Evolutionary conservation across 768 basidiomycete genomes (phyloP).

Genomic region (Mycena albidolilacea): DNA sequence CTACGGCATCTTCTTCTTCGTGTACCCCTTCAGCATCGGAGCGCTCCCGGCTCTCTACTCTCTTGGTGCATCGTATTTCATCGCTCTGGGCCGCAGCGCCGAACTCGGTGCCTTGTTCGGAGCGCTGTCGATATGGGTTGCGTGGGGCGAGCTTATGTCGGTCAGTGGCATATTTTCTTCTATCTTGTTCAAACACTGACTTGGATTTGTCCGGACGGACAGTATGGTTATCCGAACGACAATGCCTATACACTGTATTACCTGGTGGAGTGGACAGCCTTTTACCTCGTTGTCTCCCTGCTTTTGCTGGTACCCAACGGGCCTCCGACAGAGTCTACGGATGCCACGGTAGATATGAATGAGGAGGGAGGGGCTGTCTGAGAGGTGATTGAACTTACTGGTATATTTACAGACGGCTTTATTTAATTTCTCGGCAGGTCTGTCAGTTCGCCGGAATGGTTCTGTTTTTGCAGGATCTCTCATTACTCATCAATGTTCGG

Average conservation of each 20-base stretch:
- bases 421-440: too few species aligned
- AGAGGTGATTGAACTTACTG: too few species aligned
- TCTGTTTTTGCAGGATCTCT: too few species aligned
- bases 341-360: neutral
- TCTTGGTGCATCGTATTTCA: constrained; percentile 21
- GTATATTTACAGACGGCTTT: too few species aligned
- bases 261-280: constrained; percentile 3
- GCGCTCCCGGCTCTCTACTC: constrained; percentile 30
- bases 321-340: neutral
- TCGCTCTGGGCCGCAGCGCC: constrained; percentile 2
- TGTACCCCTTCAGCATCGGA: constrained; percentile 20
- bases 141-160: constrained; percentile 14
- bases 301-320: constrained; percentile 24
- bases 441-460: too few species aligned
- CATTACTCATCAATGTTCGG: too few species aligned
- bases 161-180: neutral
- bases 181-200: neutral
- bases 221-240: neutral
- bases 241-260: neutral
- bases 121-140: constrained; percentile 22
- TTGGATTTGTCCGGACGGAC: neutral
- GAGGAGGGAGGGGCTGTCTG: constrained; percentile 12
- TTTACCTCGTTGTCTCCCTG: constrained; percentile 17
- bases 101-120: constrained; percentile 28
- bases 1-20: constrained; percentile 15